Evolutionary conservation across 2,329 filamentous ascomycete species (phyloP).

Genomic region (Clonostachys rosea): DNA sequence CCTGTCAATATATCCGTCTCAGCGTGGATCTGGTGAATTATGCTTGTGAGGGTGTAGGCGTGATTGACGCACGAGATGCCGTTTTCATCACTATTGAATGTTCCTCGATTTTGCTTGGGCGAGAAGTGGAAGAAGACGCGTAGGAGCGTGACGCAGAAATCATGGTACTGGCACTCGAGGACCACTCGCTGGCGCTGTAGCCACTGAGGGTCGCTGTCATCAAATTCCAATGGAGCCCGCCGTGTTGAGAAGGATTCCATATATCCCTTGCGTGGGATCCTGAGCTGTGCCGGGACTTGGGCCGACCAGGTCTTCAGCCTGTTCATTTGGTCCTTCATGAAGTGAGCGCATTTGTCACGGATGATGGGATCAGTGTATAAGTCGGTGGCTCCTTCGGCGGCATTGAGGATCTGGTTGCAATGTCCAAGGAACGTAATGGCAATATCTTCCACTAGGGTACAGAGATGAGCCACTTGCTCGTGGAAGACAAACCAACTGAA

Average conservation of each 20-base stretch:
- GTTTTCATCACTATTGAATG: not conserved
- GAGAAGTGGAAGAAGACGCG: conserved; percentile 2
- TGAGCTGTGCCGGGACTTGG: not conserved
- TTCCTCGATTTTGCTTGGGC: not conserved
- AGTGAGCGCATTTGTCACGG: not conserved
- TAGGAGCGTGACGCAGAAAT: not conserved
- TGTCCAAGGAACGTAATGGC: not conserved
- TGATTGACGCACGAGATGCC: conserved; percentile 1
- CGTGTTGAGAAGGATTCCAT: not conserved
- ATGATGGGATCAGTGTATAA: not conserved
- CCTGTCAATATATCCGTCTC: conserved; percentile 2
- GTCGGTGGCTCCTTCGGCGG: not conserved
- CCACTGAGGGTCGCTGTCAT: not conserved
- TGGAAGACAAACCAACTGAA: not conserved
- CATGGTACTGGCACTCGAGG: conserved; percentile 4
- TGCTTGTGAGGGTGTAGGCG: not conserved
- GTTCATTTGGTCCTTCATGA: not conserved
- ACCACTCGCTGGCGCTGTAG: conserved; percentile 2
- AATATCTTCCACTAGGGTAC: not conserved
- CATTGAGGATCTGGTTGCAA: not conserved
- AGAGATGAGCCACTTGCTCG: not conserved
- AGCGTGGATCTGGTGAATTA: not conserved
- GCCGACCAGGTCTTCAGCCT: not conserved
- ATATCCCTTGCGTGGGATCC: not conserved
- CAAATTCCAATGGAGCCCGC: not conserved